Conservation (phyloP, 2,329 filamentous ascomycete species). For the Zymoseptoria pseudotritici region DNA sequence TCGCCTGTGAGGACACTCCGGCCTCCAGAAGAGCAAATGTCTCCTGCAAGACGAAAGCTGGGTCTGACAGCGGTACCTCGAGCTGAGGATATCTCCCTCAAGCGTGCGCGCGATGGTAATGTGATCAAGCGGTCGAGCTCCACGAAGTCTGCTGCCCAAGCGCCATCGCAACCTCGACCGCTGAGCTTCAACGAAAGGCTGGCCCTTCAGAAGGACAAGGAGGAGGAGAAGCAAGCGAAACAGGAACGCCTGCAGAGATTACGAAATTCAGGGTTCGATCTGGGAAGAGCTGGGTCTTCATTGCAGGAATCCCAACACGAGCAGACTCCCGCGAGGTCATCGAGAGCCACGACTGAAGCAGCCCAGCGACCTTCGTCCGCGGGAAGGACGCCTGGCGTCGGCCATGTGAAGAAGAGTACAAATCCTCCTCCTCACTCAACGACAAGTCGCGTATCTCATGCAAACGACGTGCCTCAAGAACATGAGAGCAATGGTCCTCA, state of each 20-base stretch:
- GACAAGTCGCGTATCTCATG: constrained; percentile 7
- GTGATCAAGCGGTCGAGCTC: constrained; percentile 17
- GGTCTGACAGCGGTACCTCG: constrained; percentile 85
- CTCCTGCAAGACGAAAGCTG: constrained; percentile 70
- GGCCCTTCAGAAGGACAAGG: constrained; percentile 52
- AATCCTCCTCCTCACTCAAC: not conserved
- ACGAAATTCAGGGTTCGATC: constrained; percentile 31
- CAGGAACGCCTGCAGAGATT: constrained; percentile 36
- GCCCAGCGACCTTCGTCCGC: constrained; percentile 12
- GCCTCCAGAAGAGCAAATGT: constrained; percentile 51
- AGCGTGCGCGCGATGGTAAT: constrained; percentile 49
- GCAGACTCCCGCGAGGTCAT: not conserved
- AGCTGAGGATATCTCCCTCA: constrained; percentile 76
- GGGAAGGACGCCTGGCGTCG: constrained; percentile 1
- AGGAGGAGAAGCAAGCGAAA: constrained; percentile 38
- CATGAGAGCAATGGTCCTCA: constrained; percentile 6
- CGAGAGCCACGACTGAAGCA: not conserved
- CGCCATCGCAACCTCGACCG: constrained; percentile 20
- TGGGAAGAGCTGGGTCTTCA: constrained; percentile 5
- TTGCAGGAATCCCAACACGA: not conserved
- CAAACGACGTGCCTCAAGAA: constrained; percentile 6
- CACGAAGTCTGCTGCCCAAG: constrained; percentile 3
- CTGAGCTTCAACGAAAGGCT: constrained; percentile 81
- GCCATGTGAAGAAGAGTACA: constrained; percentile 2
- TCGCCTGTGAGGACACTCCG: constrained; percentile 53